Evolutionary conservation across 805 yeast species (phyloP).

Genomic region (Wickerhamiella cacticola): DNA sequence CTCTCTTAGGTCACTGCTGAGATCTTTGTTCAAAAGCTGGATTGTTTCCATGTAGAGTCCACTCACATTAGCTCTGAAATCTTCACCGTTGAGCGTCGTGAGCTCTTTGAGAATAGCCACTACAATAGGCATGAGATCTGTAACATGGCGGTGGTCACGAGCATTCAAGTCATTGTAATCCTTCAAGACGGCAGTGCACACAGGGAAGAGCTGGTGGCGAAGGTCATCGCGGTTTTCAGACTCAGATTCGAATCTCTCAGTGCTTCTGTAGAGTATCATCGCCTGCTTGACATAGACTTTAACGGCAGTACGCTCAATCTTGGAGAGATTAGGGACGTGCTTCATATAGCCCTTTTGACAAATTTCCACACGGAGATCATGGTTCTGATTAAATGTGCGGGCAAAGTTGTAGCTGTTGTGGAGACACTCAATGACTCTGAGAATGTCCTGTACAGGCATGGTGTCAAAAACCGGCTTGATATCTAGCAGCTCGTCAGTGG

Average conservation of each 20-base stretch:
- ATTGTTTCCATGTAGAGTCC: constrained; percentile 20
- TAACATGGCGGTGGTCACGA: constrained; percentile 61
- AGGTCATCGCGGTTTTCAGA: constrained; percentile 39
- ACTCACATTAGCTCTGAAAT: constrained; percentile 35
- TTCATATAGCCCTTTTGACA: constrained; percentile 91
- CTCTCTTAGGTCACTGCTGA: constrained; percentile 28
- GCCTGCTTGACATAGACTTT: constrained; percentile 73
- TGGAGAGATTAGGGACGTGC: constrained; percentile 77
- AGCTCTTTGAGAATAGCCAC: constrained; percentile 78
- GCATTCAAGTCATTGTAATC: constrained; percentile 59
- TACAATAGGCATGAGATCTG: constrained; percentile 86
- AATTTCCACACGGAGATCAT: constrained; percentile 71
- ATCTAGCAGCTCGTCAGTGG: constrained; percentile 68
- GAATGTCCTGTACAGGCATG: constrained; percentile 55
- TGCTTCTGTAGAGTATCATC: constrained; percentile 67
- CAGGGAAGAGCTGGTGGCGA: constrained; percentile 45
- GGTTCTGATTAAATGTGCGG: constrained; percentile 74
- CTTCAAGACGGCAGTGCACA: constrained; percentile 58
- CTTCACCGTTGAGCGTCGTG: constrained; percentile 60
- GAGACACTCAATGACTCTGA: constrained; percentile 48
- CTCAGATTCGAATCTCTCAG: constrained; percentile 35
- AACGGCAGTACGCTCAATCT: constrained; percentile 84
- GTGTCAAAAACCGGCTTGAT: constrained; percentile 45
- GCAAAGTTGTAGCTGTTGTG: constrained; percentile 70
- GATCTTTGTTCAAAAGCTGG: constrained; percentile 29